These are phyloP conservation scores for Nicotiana knightiana DNA, from an alignment of 257 asterid genomes.

Conservation along the genomic window DNA sequence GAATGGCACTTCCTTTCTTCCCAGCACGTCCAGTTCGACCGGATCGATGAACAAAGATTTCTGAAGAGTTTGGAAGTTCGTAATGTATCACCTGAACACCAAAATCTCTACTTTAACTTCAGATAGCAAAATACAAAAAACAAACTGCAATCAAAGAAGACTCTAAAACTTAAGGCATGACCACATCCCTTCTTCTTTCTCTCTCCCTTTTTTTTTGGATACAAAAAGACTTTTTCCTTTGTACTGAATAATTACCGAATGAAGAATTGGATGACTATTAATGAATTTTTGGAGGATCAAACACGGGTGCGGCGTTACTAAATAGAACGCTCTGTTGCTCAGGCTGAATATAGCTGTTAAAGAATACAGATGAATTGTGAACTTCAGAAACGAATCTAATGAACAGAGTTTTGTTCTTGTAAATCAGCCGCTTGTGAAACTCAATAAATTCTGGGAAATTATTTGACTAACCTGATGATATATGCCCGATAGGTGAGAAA, in stretches of 20 bases:
- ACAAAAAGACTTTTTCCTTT: neutral
- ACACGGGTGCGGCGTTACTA: too few species aligned
- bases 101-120: constrained; percentile 6
- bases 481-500: too few species aligned
- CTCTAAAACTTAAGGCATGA: neutral
- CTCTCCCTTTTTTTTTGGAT: neutral
- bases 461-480: too few species aligned
- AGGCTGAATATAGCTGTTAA: too few species aligned
- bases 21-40: constrained; percentile 99
- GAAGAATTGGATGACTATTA: neutral
- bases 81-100: constrained; percentile 75
- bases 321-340: too few species aligned
- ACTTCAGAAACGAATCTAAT: too few species aligned
- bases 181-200: neutral
- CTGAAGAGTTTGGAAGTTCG: constrained; percentile 84
- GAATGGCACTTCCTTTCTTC: constrained; percentile 83
- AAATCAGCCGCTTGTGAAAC: too few species aligned
- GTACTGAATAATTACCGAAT: neutral
- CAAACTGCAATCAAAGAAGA: neutral
- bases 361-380: too few species aligned
- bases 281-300: too few species aligned
- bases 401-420: too few species aligned
- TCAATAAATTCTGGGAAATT: too few species aligned
- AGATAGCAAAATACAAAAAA: neutral
- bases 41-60: constrained; percentile 87